These are phyloP conservation scores for Pugionium cornutum DNA, from an alignment of 345 rosid genomes.

Conservation along the genomic window DNA sequence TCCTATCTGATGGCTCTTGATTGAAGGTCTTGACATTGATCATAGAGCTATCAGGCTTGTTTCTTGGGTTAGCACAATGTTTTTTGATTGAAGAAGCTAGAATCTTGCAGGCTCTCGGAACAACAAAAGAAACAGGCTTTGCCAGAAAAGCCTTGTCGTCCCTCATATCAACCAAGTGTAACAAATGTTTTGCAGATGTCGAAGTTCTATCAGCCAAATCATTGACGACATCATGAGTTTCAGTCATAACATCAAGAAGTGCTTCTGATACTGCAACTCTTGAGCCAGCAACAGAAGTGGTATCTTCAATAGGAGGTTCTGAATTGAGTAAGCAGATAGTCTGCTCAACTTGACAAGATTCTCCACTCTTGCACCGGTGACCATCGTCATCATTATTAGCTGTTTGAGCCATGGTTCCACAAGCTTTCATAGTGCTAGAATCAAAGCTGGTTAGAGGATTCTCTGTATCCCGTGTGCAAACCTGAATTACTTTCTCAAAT, in stretches of 20 bases:
- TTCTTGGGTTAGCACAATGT: conserved; percentile 9
- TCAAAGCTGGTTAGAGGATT: conserved; percentile 5
- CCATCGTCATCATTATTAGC: conserved; percentile 7
- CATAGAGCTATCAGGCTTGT: conserved; percentile 16
- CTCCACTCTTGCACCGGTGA: background rate
- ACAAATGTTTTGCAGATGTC: background rate
- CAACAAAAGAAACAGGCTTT: conserved; percentile 33
- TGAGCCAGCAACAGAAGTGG: background rate
- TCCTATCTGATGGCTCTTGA: background rate
- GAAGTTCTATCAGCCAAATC: conserved; percentile 18
- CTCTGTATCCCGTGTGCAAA: conserved; percentile 12
- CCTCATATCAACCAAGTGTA: conserved; percentile 19
- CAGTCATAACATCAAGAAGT: conserved; percentile 7
- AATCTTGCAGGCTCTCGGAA: conserved; percentile 6
- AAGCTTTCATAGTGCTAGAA: conserved; percentile 31
- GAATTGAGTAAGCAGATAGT: conserved; percentile 20
- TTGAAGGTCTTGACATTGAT: conserved; percentile 9
- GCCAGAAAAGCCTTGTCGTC: conserved; percentile 10
- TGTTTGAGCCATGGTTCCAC: conserved; percentile 18
- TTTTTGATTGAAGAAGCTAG: conserved; percentile 27
- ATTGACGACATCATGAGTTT: conserved; percentile 10
- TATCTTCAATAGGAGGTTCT: background rate
- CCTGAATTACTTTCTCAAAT: conserved; percentile 18
- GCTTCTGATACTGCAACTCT: conserved; percentile 20
- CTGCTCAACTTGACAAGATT: conserved; percentile 21